Evolutionary conservation across 1,284 basidiomycete genomes (phyloP).

Genomic region (Salmacisia buchloeana): DNA sequence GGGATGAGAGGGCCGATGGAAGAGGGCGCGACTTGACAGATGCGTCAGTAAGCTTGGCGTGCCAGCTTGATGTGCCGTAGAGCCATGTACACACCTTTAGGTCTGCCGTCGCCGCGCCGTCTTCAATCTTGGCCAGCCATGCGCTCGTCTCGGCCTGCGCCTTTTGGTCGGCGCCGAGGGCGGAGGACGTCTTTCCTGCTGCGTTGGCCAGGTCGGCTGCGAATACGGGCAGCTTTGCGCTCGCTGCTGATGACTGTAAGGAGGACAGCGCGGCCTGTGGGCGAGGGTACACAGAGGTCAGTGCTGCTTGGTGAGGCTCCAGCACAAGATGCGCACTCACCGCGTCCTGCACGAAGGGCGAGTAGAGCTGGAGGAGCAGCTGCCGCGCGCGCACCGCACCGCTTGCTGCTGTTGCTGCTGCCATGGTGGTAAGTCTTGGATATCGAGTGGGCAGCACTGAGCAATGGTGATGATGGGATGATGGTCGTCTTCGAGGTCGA

Average conservation of each 20-base stretch:
- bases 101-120: not conserved
- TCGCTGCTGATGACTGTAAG: not conserved
- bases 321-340: not conserved
- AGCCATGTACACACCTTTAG: not conserved
- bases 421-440: not conserved
- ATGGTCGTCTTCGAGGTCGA: not conserved
- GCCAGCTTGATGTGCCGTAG: too few species aligned
- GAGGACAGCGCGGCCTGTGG: slow-evolving; percentile 1
- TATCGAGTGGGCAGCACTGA: not conserved
- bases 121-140: slow-evolving; percentile 4
- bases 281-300: not conserved
- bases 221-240: not conserved
- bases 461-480: not conserved
- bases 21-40: too few species aligned
- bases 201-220: slow-evolving; percentile 1
- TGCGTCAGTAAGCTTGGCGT: too few species aligned
- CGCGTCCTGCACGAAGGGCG: slow-evolving; percentile 4
- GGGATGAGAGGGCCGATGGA: not conserved
- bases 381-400: not conserved
- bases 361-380: slow-evolving; percentile 4
- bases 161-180: slow-evolving; percentile 2
- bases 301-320: not conserved
- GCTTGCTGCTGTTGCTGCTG: not conserved
- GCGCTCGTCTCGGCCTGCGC: not conserved
- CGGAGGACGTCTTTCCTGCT: not conserved